Evolutionary conservation across 352 stramenopile genomes (phyloP), one percentile per base, ranked within the genome.

Genomic region (Globisporangium nagaii): DNA sequence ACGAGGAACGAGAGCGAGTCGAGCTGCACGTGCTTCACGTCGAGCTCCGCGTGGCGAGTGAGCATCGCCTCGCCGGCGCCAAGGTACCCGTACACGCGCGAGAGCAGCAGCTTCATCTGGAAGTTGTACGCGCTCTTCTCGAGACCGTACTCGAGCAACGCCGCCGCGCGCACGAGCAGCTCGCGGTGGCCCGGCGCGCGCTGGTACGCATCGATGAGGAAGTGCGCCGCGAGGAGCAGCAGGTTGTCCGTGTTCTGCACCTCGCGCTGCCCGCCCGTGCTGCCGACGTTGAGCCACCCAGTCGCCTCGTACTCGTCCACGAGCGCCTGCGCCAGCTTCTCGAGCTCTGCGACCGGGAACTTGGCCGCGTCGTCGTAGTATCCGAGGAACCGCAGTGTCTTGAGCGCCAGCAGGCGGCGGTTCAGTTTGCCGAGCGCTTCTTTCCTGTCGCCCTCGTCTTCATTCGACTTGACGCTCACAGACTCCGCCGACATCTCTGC

Each of bases 81-180:
- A 19, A 95, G 48, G 36, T 86, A 88, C 9, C 63, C 77, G 58
- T 95, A 95, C 25, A 95, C 65, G 20, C 78, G 84, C 24, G 71
- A 85, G 30, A 95, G 65, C 11, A 93, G 60, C n/a, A 95, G 68
- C 66, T 93, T 93, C 82, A 95, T 93, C 68, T 95, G 84, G 60
- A 95, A 95, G 55, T 95, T 95, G 75, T 92, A 95, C 27, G 77
- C 70, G 49, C 84, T 95, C 44, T 85, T 80, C 30, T 73, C 71
- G n/a, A 95, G 50, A 0, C 79, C 84, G 37, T 81, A 84, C 60
- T 95, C 84, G 0, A 95, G 61, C 40, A 90, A 57, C 30, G 65
- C 65, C 28, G 78, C 80, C 0, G 77, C 70, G 13, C 79, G 70
- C 22, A 88, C 44, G 3, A 95, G 59, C 28, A 86, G 50, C 17